Base-by-base conservation (phyloP, 139 green algal genomes). In the Diplosphaera chodatii region DNA sequence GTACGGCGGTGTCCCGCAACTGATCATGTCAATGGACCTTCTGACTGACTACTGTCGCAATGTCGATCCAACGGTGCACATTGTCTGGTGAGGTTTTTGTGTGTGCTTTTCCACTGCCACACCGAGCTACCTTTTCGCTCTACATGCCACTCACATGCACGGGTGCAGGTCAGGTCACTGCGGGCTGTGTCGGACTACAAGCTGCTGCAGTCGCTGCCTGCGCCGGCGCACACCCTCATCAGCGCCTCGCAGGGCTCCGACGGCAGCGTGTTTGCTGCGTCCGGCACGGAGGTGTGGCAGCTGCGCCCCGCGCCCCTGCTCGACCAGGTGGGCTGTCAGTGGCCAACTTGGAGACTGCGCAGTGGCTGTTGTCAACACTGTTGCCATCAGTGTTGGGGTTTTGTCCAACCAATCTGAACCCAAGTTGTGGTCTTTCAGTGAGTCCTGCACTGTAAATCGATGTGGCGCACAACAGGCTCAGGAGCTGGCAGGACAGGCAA, bases 401-500 rank as follows among this genome's bases (percentile, higher is more conserved):
- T n/a, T n/a, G 10, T 48, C 37, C 37, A 48, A 48, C 37, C 56
- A n/a, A n/a, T n/a, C n/a, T n/a, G n/a, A n/a, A n/a, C n/a, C n/a
- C n/a, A n/a, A n/a, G n/a, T n/a, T n/a, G n/a, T n/a, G n/a, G n/a
- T n/a, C n/a, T n/a, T n/a, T n/a, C n/a, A n/a, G n/a, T n/a, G n/a
- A n/a, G n/a, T n/a, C n/a, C n/a, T n/a, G n/a, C n/a, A n/a, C n/a
- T n/a, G n/a, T n/a, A n/a, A n/a, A n/a, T n/a, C n/a, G n/a, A n/a
- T n/a, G n/a, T 21, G 5, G 21, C 2, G 71, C 76, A 32, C 40
- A 69, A 59, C 88, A 94, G 74, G 86, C 91, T 0, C 28, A 63
- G 62, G 74, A 80, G 64, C 77, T 96, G 64, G 86, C 87, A 3
- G 67, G 65, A 25, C 28, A 71, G 4, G 82, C 81, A 0, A 85